A percentile compares a stretch with the other conserved stretches of the same genome.
phyloP scores from a whole-genome alignment of 768 basidiomycete genomes.

The Chalciporus chontae region DNA sequence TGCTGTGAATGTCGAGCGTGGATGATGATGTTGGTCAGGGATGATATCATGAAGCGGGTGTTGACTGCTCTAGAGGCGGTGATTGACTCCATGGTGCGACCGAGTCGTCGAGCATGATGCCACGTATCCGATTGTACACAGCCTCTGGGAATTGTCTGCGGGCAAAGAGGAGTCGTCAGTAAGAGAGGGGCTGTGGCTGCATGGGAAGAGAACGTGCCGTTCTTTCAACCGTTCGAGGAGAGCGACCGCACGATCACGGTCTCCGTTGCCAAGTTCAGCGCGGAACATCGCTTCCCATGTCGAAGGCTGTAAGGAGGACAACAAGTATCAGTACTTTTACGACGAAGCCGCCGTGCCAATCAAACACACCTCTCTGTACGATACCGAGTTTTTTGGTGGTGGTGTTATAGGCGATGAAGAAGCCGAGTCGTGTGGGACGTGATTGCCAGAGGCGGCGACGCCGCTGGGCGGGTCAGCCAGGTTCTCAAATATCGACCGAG shows the following conservation, averaged over 20 bases:
- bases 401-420: conserved; percentile 32
- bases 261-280: conserved; percentile 78
- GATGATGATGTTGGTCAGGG: conserved; percentile 2
- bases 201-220: conserved; percentile 41
- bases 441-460: conserved; percentile 87
- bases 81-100: conserved; percentile 41
- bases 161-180: conserved; percentile 8
- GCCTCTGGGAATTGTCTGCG: conserved; percentile 71
- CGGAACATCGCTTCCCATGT: conserved; percentile 97
- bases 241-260: conserved; percentile 63
- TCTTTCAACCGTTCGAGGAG: conserved; percentile 70
- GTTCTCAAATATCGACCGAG: conserved; percentile 75
- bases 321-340: not conserved
- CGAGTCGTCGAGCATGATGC: conserved; percentile 73
- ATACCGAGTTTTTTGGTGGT: conserved; percentile 41
- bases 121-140: conserved; percentile 75
- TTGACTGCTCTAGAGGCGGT: conserved; percentile 12
- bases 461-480: conserved; percentile 79
- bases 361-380: conserved; percentile 29
- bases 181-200: not conserved
- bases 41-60: not conserved
- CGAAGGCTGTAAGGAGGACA: conserved; percentile 55
- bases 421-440: conserved; percentile 58
- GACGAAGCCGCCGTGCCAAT: not conserved
- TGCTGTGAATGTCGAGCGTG: not conserved